Base-by-base conservation (phyloP, 2,329 filamentous ascomycete genomes). In the Fusarium newnesense region DNA sequence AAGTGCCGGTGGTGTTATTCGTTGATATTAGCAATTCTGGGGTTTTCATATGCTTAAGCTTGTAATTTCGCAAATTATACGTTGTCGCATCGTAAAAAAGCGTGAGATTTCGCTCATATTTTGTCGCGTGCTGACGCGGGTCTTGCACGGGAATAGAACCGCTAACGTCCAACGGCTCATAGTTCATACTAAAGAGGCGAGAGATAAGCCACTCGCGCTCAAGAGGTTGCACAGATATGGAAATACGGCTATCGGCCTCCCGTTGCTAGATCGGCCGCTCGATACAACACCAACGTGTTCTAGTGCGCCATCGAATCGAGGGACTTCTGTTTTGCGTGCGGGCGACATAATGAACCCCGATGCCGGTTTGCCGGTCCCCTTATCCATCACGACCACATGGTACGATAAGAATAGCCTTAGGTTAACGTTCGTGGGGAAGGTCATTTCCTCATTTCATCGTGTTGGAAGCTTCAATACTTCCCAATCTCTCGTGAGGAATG, bases 241-340 rank as follows among this genome's bases (percentile, higher is more conserved):
- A 50, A 46, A 34, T 28, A 61, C 34, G 28, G 46, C 21, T 36
- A 61, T 43, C 8, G 46, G 58, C 42, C 11, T 40, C 34, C 24
- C 40, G 49, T 49, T 37, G 30, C 24, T 49, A 58, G 30, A 67
- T 43, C 37, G n/a, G 36, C 21, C 21, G 32, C 50, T 54, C 39
- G 2, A 37, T 15, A 28, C 26, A 60, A 19, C n/a, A 34, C 8
- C 24, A 49, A 67, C 37, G 12, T 37, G 28, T 46, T 37, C 21
- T 42, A 37, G 53, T 47, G 63, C 44, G 16, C n/a, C 34, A 24
- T 24, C 5, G 6, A 34, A 28, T 24, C 32, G 26, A 54, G 63
- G 65, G 67, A 67, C 65, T 67, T 67, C 63, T 67, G 63, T 47
- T 42, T n/a, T 13, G 30, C 19, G 18, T 46, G 18, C 7, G 26